Evolutionary conservation across 176 grass and related monocot species (phyloP).

Genomic region (Carex scoparia): DNA sequence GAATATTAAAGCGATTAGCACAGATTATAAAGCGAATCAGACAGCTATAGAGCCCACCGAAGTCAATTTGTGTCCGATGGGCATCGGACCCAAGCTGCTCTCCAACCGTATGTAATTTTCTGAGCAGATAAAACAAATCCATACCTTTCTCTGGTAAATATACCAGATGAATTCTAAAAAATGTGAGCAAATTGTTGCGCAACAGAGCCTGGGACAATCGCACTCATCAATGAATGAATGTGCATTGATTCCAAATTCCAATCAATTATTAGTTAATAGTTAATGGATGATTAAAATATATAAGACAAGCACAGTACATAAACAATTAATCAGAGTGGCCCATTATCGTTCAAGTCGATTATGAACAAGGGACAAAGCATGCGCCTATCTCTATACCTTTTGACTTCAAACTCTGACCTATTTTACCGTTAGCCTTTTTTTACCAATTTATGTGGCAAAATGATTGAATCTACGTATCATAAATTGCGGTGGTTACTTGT

Average conservation of each 20-base stretch:
- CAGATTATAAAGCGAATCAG: no score
- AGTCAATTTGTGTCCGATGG: no score
- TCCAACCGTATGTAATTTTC: no score
- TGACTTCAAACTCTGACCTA: neutral
- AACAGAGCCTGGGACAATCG: neutral
- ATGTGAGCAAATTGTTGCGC: neutral
- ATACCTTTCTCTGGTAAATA: no score
- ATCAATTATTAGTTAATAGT: slow-evolving; percentile 3
- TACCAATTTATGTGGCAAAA: neutral
- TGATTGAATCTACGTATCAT: neutral
- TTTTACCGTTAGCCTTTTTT: neutral
- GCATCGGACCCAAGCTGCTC: no score
- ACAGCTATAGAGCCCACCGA: no score
- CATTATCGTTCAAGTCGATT: neutral
- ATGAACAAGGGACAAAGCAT: neutral
- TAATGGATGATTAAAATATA: slow-evolving; percentile 1
- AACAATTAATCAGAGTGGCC: neutral
- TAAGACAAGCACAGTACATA: neutral
- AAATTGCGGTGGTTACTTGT: neutral
- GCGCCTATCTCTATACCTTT: neutral
- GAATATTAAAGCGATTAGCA: no score
- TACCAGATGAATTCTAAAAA: neutral
- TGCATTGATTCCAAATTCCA: slow-evolving; percentile 1
- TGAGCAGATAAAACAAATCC: no score
- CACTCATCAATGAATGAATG: neutral